Percentiles rank a stretch among this genome's conserved stretches.
These are phyloP conservation scores for Protoeuglena noctilucae DNA, from an alignment of 139 green algal species.

Conservation along the genomic window DNA sequence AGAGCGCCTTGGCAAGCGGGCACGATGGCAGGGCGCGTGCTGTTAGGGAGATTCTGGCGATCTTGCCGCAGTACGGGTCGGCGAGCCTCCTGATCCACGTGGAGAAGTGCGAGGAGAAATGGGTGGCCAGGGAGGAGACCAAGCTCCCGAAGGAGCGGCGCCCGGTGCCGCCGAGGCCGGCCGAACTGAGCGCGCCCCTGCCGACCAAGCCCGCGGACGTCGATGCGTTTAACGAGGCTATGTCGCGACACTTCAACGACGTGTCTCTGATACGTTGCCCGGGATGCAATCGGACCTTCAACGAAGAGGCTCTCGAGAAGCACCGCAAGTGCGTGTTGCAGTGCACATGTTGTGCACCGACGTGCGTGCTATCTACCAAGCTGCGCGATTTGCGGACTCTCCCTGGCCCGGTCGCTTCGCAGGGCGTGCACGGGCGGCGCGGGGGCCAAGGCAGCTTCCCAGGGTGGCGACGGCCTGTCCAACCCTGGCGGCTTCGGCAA, in stretches of 20 bases:
- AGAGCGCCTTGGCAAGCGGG: too few species aligned
- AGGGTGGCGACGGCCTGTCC: too few species aligned
- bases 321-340: too few species aligned
- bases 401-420: too few species aligned
- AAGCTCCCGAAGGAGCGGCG: background rate
- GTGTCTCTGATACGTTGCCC: background rate
- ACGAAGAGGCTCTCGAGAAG: slow-evolving; percentile 4
- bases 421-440: background rate
- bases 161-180: background rate
- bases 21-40: too few species aligned
- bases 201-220: background rate
- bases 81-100: slow-evolving; percentile 1
- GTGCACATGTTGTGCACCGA: too few species aligned
- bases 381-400: too few species aligned
- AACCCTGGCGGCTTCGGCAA: background rate
- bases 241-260: background rate
- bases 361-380: too few species aligned
- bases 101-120: slow-evolving; percentile 4
- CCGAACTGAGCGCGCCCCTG: background rate
- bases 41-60: too few species aligned
- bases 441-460: background rate
- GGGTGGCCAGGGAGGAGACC: background rate
- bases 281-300: slow-evolving; percentile 1
- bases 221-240: slow-evolving; percentile 3
- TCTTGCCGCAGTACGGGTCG: background rate